Evolutionary conservation across 140 eudicot genomes (phyloP).

Genomic region (Artemisia princeps): DNA sequence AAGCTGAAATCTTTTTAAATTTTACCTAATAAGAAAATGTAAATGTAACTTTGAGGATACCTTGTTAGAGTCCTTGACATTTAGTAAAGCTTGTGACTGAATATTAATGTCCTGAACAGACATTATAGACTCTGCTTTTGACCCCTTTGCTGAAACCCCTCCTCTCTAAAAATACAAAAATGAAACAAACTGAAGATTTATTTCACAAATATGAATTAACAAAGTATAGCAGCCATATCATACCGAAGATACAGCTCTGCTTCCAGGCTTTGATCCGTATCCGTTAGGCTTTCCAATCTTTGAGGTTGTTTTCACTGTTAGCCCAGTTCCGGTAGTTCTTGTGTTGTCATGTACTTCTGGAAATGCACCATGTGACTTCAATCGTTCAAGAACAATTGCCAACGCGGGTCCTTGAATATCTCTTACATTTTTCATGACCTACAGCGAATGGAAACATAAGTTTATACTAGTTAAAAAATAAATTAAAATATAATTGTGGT

Average conservation of each 20-base stretch:
- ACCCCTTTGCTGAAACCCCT: conserved; percentile 47
- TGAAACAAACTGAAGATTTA: conserved; percentile 18
- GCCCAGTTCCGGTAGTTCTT: conserved; percentile 40
- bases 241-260: conserved; percentile 67
- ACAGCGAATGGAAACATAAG: conserved; percentile 12
- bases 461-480: neutral
- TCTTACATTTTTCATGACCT: conserved; percentile 75
- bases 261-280: conserved; percentile 54
- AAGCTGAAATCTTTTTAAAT: neutral
- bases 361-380: conserved; percentile 62
- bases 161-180: conserved; percentile 46
- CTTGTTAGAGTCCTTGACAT: conserved; percentile 89
- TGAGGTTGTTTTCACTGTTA: conserved; percentile 42
- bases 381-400: conserved; percentile 79
- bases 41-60: conserved; percentile 26
- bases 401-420: conserved; percentile 97
- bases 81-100: conserved; percentile 78
- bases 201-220: neutral
- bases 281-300: conserved; percentile 62
- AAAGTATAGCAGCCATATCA: conserved; percentile 18
- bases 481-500: neutral
- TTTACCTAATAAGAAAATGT: neutral
- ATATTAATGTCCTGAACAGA: conserved; percentile 82
- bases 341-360: conserved; percentile 44
- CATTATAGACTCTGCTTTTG: conserved; percentile 65